Percentiles rank a stretch among this genome's conserved stretches.
Conservation (phyloP, 2,329 filamentous ascomycete genomes). For the Alternaria longipes region DNA sequence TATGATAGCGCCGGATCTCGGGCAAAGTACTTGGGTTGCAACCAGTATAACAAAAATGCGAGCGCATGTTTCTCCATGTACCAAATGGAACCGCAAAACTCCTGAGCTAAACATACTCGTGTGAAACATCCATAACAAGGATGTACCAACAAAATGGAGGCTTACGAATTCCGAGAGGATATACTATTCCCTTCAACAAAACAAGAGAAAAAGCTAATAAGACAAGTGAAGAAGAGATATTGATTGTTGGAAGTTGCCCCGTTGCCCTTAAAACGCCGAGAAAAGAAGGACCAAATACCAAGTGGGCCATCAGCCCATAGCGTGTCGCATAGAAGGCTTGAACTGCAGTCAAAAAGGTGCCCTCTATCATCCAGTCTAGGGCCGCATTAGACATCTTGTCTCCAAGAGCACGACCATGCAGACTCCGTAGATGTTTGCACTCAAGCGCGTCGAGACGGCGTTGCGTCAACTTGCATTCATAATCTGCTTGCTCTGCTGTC, state of each 20-base stretch:
- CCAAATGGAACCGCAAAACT: constrained; percentile 7
- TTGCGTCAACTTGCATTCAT: background rate
- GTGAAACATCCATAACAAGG: constrained; percentile 5
- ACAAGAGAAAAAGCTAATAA: constrained; percentile 10
- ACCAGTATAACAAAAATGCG: background rate
- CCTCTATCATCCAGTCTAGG: background rate
- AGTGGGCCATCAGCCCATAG: background rate
- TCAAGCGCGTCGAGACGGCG: constrained; percentile 2
- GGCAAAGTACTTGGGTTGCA: background rate
- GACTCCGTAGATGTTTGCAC: background rate
- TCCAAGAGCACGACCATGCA: background rate
- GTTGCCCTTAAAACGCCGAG: constrained; percentile 14
- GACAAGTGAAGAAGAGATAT: constrained; percentile 23
- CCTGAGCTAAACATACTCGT: constrained; percentile 8
- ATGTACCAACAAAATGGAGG: background rate
- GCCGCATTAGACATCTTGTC: background rate
- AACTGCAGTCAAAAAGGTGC: background rate
- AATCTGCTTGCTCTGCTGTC: background rate
- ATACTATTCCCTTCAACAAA: background rate
- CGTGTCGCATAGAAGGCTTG: background rate
- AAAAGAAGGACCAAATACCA: background rate
- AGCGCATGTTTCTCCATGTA: background rate
- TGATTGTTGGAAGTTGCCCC: constrained; percentile 13
- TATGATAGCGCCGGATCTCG: background rate
- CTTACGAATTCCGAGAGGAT: background rate